Conservation (phyloP, 2,329 filamentous ascomycete species). For the Gnomoniopsis sp. region DNA sequence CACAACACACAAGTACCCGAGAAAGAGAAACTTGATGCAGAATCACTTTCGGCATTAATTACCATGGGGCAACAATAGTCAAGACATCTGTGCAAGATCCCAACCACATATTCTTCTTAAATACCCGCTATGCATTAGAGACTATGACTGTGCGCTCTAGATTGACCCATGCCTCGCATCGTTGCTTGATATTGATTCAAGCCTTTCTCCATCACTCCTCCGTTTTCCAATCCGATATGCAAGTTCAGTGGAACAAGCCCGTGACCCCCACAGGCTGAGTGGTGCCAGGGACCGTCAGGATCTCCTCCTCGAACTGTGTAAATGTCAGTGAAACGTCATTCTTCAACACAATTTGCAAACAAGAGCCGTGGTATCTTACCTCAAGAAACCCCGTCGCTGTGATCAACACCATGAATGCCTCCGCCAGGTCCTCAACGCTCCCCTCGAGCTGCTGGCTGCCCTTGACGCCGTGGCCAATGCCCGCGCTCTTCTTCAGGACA, state of each 20-base stretch:
- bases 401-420: conserved; percentile 81
- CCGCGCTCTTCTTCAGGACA: conserved; percentile 84
- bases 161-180: neutral
- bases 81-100: neutral
- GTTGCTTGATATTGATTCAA: neutral
- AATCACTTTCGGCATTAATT: no score
- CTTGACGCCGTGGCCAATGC: conserved; percentile 46
- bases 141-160: neutral
- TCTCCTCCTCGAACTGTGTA: conserved; percentile 11
- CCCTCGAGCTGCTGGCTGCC: conserved; percentile 43
- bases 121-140: neutral
- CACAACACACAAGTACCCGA: no score
- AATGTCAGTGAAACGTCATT: neutral
- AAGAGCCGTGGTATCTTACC: conserved; percentile 48
- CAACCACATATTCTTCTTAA: neutral
- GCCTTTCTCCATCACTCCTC: neutral
- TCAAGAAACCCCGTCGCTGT: conserved; percentile 80
- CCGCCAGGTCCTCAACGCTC: conserved; percentile 72
- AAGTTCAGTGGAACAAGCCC: conserved; percentile 11
- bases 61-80: no score
- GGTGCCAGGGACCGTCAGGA: conserved; percentile 3
- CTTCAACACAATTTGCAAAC: no score
- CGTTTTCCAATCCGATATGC: neutral
- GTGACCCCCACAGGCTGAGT: conserved; percentile 5
- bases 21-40: no score